These are phyloP conservation scores for Phytophthora vignae DNA, from an alignment of 352 stramenopile genomes.

Conservation along the genomic window DNA sequence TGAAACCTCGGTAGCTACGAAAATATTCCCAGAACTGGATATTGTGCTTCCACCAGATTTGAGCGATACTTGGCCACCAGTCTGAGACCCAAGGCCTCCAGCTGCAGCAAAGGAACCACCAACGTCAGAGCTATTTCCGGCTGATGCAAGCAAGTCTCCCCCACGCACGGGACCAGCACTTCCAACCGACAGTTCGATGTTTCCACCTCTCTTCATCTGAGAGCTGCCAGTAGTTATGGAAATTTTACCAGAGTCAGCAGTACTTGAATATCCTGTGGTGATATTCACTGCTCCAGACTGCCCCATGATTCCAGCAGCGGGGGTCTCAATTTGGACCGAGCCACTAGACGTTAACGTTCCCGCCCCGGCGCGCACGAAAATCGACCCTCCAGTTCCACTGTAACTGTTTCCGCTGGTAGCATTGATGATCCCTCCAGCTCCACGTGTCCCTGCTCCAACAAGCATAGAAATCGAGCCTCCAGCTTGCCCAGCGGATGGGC, in stretches of 20 bases:
- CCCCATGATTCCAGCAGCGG: constrained; percentile 18
- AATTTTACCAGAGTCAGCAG: constrained; percentile 28
- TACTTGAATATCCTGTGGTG: constrained; percentile 27
- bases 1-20: constrained; percentile 25
- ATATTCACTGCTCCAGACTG: constrained; percentile 31
- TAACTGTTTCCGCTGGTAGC: constrained; percentile 31
- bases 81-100: constrained; percentile 36
- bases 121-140: constrained; percentile 40
- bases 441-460: constrained; percentile 29
- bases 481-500: constrained; percentile 18
- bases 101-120: constrained; percentile 22
- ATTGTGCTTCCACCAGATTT: constrained; percentile 32
- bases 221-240: constrained; percentile 33
- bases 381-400: constrained; percentile 31
- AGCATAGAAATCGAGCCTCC: constrained; percentile 36
- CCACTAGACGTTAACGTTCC: constrained; percentile 34
- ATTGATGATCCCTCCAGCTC: constrained; percentile 31
- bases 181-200: constrained; percentile 32
- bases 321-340: constrained; percentile 27
- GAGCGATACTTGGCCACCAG: constrained; percentile 30
- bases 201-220: constrained; percentile 25
- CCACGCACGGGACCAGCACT: constrained; percentile 27
- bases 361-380: constrained; percentile 32
- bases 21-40: constrained; percentile 30
- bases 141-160: constrained; percentile 27